Percentiles rank a stretch among this genome's conserved stretches.
phyloP scores from a whole-genome alignment of 441 rosid genomes.

The Euphorbia celastroides region DNA sequence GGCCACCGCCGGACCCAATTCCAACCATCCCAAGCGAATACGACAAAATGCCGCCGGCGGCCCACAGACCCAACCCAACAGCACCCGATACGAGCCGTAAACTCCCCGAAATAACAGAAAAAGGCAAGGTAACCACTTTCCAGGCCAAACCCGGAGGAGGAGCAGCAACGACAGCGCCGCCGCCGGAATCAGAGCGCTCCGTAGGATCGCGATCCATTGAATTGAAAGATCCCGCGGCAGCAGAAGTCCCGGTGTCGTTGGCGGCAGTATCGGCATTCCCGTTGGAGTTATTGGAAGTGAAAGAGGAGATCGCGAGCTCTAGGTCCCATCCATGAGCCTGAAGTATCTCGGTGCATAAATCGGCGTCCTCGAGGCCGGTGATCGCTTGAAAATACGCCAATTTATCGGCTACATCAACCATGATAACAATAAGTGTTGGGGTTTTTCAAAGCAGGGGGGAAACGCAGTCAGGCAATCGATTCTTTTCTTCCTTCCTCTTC shows the following conservation, averaged over 20 bases:
- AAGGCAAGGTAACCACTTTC: constrained; percentile 74
- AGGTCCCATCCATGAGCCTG: constrained; percentile 97
- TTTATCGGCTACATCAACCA: constrained; percentile 86
- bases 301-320: constrained; percentile 88
- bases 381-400: constrained; percentile 83
- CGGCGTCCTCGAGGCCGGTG: constrained; percentile 83
- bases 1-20: constrained; percentile 42
- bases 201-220: constrained; percentile 20
- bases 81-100: constrained; percentile 83
- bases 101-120: constrained; percentile 78
- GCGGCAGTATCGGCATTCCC: background rate
- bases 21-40: constrained; percentile 83
- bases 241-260: constrained; percentile 11
- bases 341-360: constrained; percentile 88
- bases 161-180: constrained; percentile 21
- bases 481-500: background rate
- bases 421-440: constrained; percentile 18
- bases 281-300: constrained; percentile 38
- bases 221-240: constrained; percentile 14
- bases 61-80: constrained; percentile 90
- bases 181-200: constrained; percentile 24
- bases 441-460: too few relatives aligned
- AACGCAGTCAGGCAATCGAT: background rate
- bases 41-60: constrained; percentile 83
- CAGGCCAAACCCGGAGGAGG: constrained; percentile 60